Evolutionary conservation across 2,329 filamentous ascomycete genomes (phyloP).

Genomic region (Talaromyces verruculosus): DNA sequence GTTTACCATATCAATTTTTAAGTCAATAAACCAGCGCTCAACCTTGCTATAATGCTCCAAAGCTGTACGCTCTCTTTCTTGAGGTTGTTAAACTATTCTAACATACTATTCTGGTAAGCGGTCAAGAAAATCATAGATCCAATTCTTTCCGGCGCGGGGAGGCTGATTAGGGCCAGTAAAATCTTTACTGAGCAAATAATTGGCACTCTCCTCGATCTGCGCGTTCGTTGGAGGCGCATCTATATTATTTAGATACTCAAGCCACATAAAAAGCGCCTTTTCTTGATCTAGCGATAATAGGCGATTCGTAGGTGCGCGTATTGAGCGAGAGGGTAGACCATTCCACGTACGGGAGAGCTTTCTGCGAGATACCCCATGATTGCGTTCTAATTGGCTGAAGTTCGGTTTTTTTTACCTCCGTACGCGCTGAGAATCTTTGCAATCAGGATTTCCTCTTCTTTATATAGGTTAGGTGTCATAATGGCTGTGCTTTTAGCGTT

Average conservation of each 20-base stretch:
- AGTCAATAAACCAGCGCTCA: not conserved
- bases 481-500: constrained; percentile 4
- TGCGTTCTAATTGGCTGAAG: not conserved
- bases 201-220: too few relatives aligned
- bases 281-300: too few relatives aligned
- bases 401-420: not conserved
- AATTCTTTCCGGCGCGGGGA: not conserved
- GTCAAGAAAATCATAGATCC: too few relatives aligned
- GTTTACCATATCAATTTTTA: not conserved
- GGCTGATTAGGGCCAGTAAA: too few relatives aligned
- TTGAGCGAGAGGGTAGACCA: too few relatives aligned
- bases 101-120: not conserved
- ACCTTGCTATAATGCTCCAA: not conserved
- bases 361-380: not conserved
- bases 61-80: not conserved
- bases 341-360: too few relatives aligned
- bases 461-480: not conserved
- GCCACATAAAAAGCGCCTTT: too few relatives aligned
- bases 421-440: not conserved
- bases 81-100: not conserved
- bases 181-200: too few relatives aligned
- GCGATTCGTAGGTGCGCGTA: too few relatives aligned
- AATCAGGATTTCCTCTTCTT: not conserved
- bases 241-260: too few relatives aligned
- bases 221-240: too few relatives aligned